A percentile compares a stretch with the other conserved stretches of the same genome.
Evolutionary conservation across 306 rosid species (phyloP).

Genomic region (Vachellia pachyceras): DNA sequence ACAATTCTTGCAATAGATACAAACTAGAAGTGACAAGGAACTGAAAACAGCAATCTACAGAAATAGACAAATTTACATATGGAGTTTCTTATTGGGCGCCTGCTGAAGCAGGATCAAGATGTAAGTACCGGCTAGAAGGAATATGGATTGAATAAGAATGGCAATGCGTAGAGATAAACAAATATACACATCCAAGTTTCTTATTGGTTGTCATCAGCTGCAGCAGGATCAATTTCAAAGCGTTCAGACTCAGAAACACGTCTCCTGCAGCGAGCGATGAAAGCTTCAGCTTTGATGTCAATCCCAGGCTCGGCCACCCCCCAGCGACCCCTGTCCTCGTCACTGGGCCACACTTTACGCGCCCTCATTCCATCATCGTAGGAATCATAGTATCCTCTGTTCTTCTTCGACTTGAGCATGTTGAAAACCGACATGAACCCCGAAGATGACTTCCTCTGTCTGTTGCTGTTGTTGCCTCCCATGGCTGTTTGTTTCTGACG

Average conservation of each 20-base stretch:
- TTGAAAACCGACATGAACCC: conserved; percentile 42
- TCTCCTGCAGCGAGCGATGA: conserved; percentile 45
- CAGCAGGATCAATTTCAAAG: too few species aligned
- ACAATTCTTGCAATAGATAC: neutral
- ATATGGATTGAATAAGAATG: too few species aligned
- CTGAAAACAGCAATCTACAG: neutral
- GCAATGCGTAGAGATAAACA: too few species aligned
- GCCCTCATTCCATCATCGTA: conserved; percentile 23
- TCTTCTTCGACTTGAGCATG: conserved; percentile 52
- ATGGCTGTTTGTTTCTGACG: too few species aligned
- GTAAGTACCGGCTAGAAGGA: neutral
- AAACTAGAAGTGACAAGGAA: conserved; percentile 8
- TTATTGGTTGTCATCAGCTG: too few species aligned
- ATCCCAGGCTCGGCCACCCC: conserved; percentile 70
- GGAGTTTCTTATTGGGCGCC: neutral
- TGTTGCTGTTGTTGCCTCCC: too few species aligned
- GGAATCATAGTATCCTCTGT: conserved; percentile 18
- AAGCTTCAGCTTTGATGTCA: conserved; percentile 54
- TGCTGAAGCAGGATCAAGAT: neutral
- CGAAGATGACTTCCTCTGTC: conserved; percentile 43
- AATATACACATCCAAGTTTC: too few species aligned
- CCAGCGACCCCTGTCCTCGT: conserved; percentile 59
- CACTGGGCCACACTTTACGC: conserved; percentile 62
- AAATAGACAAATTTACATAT: conserved; percentile 12
- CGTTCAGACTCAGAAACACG: conserved; percentile 44